Percentiles rank a stretch among this genome's conserved stretches.
Conservation (phyloP, 2,329 filamentous ascomycete species). For the Exophiala xenobiotica region DNA sequence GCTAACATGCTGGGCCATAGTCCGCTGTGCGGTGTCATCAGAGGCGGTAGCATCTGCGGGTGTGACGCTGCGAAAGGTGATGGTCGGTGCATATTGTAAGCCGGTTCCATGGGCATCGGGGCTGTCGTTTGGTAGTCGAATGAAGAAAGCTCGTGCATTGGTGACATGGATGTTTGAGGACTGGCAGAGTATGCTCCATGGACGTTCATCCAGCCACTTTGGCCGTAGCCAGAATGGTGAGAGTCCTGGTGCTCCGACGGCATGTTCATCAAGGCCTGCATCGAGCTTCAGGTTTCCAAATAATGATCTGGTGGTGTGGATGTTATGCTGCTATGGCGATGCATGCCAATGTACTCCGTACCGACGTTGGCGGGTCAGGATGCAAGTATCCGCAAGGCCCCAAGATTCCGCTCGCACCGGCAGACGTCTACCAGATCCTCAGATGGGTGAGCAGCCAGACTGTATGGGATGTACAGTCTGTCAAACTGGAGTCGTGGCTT, state of each 20-base stretch:
- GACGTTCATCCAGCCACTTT: conserved; percentile 48
- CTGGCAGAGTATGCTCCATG: conserved; percentile 40
- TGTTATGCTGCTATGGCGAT: conserved; percentile 10
- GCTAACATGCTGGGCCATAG: conserved; percentile 80
- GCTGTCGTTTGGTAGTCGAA: conserved; percentile 64
- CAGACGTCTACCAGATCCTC: conserved; percentile 5
- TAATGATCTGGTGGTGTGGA: conserved; percentile 4
- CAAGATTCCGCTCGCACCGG: conserved; percentile 7
- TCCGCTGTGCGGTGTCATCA: conserved; percentile 64
- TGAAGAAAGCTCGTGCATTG: conserved; percentile 66
- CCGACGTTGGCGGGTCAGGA: conserved; percentile 7
- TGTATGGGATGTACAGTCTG: conserved; percentile 3
- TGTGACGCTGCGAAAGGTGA: conserved; percentile 55
- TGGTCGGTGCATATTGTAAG: conserved; percentile 56
- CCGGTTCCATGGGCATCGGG: conserved; percentile 59
- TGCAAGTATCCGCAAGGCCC: conserved; percentile 25
- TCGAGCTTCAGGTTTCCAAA: conserved; percentile 20
- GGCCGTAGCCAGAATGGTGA: conserved; percentile 45
- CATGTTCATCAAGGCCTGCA: conserved; percentile 39
- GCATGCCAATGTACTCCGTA: conserved; percentile 13
- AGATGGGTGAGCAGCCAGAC: conserved; percentile 4
- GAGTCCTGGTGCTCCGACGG: conserved; percentile 46
- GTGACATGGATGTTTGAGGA: conserved; percentile 55
- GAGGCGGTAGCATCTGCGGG: conserved; percentile 52
- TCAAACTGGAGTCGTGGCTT: conserved; percentile 4